Evolutionary conservation across 352 stramenopile genomes (phyloP), one percentile per base, ranked within the genome.

Genomic region (Pythium periplocum): DNA sequence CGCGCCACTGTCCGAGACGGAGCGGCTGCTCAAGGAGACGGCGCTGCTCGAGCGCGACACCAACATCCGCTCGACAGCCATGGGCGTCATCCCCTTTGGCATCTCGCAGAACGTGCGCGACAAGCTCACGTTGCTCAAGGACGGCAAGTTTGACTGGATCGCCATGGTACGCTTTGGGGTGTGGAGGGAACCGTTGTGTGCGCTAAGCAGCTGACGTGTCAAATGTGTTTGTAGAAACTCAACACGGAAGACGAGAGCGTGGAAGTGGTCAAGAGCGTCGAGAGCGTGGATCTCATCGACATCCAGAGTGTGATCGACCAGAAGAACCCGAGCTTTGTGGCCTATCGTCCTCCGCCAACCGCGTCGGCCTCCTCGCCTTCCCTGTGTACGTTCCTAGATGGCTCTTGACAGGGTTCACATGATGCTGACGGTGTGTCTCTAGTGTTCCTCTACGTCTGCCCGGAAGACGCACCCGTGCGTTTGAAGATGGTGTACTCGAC

Each of bases 401-500:
- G 17, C 17, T 26, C 17, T 26, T 26, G 17, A 26, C 17, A 26
- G 17, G 17, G 17, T 26, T 26, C 17, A 26, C 0, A 26, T 26
- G 17, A 0, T 26, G 17, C 17, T 26, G 17, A 26, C 17, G 17
- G 17, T 26, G 17, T 26, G 17, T 43, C 4, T 44, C 4, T 49
- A 90, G 83, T 96, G 38, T 95, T 97, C 54, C 70, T 96, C 59
- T 97, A 96, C 56, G 83, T 92, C 32, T 97, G 88, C 44, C 88
- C 88, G 0, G 88, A 97, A 58, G 83, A 93, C 17, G 74, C 84
- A 0, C 74, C 86, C 5, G 77, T 97, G 48, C 78, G 87, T 10
- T 62, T 88, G 45, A 96, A 96, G 70, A 96, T 96, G 87, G 86
- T 90, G 10, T 95, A 96, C 61, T 96, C 87, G 45, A 94, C 87